Evolutionary conservation across 495 filamentous ascomycete species (phyloP), one percentile per base, ranked within the genome.

Genomic region (Lophium mytilinum): DNA sequence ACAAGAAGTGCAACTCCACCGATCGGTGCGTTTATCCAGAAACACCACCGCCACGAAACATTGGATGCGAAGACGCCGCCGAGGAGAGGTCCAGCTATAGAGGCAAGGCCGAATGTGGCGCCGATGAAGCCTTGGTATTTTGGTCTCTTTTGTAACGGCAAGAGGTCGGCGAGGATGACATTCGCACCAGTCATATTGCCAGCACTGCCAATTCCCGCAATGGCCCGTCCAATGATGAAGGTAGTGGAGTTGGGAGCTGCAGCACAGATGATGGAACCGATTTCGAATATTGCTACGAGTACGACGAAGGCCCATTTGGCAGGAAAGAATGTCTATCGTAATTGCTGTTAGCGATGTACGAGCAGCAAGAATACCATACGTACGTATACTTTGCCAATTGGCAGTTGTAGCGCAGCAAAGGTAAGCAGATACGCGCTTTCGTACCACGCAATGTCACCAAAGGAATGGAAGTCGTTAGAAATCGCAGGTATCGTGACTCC

Each of bases 161-260:
- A 83, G 19, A 81, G 83, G 63, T 87, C 78, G 33, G 82, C 79
- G 17, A 95, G 76, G 66, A 95, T 92, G 57, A 91, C 79, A 43
- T 94, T 77, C 1, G 85, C 83, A 4, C 91, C 91, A 1, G 85
- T 85, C 66, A 90, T 92, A 52, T 95, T 80, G 37, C 88, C 70
- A n/a, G 65, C 67, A 0, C 58, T 63, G 6, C 68, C 70, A 0
- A 56, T 58, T 4, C 70, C 70, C 1, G 69, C 67, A 8, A 72
- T 64, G 8, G 68, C 67, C 11, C 70, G 58, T 0, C 70, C 69
- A 35, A 70, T 51, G 51, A 72, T 72, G 54, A 72, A 64, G 57
- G 65, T 63, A 6, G 51, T 60, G 1, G 68, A 69, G 43, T 34
- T 63, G 1, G 52, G 57, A 9, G 70, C 70, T 4, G 62, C 56